Percentiles rank a stretch among this genome's conserved stretches.
Evolutionary conservation across 1,284 basidiomycete species (phyloP).

Genomic region (Tilletia walkeri): DNA sequence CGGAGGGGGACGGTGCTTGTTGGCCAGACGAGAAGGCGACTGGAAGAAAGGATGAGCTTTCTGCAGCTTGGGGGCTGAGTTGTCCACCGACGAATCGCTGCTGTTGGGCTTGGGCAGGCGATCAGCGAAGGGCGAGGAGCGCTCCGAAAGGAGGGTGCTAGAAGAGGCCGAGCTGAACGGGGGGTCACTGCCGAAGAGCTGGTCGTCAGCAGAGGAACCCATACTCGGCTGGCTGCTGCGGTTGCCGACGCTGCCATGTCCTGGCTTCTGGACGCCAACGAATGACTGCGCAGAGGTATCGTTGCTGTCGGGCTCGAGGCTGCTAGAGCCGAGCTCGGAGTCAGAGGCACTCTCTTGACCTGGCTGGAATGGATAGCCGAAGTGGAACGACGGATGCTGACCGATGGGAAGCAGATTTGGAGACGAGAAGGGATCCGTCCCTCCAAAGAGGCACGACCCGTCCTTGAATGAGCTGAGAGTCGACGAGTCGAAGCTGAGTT

Average conservation of each 20-base stretch:
- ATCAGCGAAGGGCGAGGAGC: neutral
- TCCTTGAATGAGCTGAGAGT: neutral
- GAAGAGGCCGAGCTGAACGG: neutral
- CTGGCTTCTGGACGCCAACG: neutral
- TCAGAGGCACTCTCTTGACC: neutral
- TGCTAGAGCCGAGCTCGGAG: neutral
- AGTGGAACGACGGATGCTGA: neutral
- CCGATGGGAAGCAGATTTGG: neutral
- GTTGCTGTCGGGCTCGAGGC: neutral
- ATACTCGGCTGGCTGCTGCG: neutral
- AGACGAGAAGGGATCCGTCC: neutral
- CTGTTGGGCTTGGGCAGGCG: neutral
- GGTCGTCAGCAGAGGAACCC: neutral
- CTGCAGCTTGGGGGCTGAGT: neutral
- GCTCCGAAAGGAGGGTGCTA: constrained; percentile 3
- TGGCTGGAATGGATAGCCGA: neutral
- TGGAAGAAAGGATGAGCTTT: too few species aligned
- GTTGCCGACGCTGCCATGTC: neutral
- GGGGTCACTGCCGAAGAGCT: neutral
- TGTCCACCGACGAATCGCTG: neutral
- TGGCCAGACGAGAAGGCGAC: neutral
- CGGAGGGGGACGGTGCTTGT: neutral
- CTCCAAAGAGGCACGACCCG: neutral
- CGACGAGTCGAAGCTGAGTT: neutral
- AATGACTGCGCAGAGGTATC: neutral